A percentile compares a stretch with the other conserved stretches of the same genome.
These are phyloP conservation scores for Penstemon eatonii DNA, from an alignment of 257 asterid species.

Conservation along the genomic window DNA sequence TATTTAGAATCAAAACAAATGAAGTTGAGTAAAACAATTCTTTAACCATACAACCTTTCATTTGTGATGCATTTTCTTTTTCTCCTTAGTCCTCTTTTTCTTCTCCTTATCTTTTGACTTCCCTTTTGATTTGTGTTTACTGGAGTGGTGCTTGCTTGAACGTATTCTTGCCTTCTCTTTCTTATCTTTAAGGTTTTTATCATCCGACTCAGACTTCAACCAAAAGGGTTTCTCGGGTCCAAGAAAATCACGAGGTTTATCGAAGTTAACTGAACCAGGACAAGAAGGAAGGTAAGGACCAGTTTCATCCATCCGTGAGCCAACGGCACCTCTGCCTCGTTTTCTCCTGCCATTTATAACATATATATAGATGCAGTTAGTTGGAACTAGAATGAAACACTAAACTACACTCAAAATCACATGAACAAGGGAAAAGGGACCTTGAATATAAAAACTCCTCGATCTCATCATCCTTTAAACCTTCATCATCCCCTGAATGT, in stretches of 20 bases:
- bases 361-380: not conserved
- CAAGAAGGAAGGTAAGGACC: constrained; percentile 75
- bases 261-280: constrained; percentile 34
- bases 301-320: constrained; percentile 95
- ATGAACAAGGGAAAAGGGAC: constrained; percentile 35
- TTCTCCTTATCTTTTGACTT: constrained; percentile 45
- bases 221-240: constrained; percentile 72
- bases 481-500: constrained; percentile 45
- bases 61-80: no score
- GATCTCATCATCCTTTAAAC: constrained; percentile 75
- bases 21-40: no score
- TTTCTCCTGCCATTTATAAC: constrained; percentile 54
- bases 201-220: constrained; percentile 43
- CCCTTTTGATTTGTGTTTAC: constrained; percentile 63
- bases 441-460: constrained; percentile 76
- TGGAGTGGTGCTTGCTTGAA: constrained; percentile 45
- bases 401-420: not conserved
- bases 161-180: constrained; percentile 30
- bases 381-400: not conserved
- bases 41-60: no score
- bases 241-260: constrained; percentile 39
- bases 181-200: constrained; percentile 37
- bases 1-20: no score
- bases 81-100: constrained; percentile 34
- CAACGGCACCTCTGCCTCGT: constrained; percentile 96